Base-by-base conservation (phyloP, 2,329 filamentous ascomycete species). In the Ceratocystis variospora region DNA sequence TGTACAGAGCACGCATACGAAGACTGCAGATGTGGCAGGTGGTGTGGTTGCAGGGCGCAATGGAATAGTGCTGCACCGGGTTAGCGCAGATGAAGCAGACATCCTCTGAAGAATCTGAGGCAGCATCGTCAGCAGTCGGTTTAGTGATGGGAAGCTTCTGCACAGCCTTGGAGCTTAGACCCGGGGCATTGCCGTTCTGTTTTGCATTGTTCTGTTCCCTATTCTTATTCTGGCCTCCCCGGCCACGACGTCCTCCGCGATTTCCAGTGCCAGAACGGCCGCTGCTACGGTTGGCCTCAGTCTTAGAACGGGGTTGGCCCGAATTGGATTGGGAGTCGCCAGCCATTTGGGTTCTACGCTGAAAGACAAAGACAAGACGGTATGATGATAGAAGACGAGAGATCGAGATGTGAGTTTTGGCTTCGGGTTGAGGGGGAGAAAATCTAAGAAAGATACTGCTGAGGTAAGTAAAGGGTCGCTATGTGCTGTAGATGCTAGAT, bases 11-110 rank as follows among this genome's bases (percentile, higher is more conserved):
- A 71, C 94, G 84, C 83, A 97, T 84, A 68, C 94, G 84, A 71
- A 99, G 78, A 8, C 91, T 87, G 75, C 94, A 99, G 70, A 97
- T 96, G 77, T 99, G 94, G 74, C 94, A 99, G 62, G 93, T 96
- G 67, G 89, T 84, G 77, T 99, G 94, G 75, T 96, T 97, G 77
- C 94, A 99, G 22, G 94, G 93, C 41, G 92, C 86, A 70, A 99
- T 85, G 8, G 92, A 88, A 71, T 90, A 86, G 78, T 97, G 91
- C 62, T 88, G 85, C 61, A 99, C 87, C 1, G 87, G 84, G 70
- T 92, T 96, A 66, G 94, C 93, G 76, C 94, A 99, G 73, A 99
- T 99, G 77, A 97, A 97, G 83, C 94, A 99, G 68, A 96, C 83
- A 69, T 96, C 91, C 31, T 81, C 87, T 22, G 66, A 67, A 5